Percentiles rank a stretch among this genome's conserved stretches.
Conservation (phyloP, 192 early-diverging fungal species). For the Podila epigama region DNA sequence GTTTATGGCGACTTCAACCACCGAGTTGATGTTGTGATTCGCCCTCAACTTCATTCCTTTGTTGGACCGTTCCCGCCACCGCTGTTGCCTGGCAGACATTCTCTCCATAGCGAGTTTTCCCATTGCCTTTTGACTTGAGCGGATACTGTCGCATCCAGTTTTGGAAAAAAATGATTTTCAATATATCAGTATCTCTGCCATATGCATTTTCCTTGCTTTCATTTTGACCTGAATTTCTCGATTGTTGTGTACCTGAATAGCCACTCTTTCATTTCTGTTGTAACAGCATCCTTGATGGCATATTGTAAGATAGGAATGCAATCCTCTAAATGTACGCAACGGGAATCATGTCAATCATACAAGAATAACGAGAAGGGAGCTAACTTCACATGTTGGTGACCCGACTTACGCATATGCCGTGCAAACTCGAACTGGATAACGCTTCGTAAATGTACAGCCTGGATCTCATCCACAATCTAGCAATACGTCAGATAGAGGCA, state of each 20-base stretch:
- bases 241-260: constrained; percentile 88
- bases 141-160: constrained; percentile 59
- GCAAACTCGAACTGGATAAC: constrained; percentile 87
- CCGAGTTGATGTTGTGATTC: constrained; percentile 73
- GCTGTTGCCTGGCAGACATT: constrained; percentile 74
- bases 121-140: constrained; percentile 80
- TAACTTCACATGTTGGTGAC: too few species aligned
- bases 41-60: constrained; percentile 54
- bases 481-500: too few species aligned
- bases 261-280: constrained; percentile 92
- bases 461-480: constrained; percentile 86
- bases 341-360: not conserved
- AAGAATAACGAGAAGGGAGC: constrained; percentile 6
- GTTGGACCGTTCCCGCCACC: constrained; percentile 57
- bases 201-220: too few species aligned
- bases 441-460: constrained; percentile 75
- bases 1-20: constrained; percentile 83
- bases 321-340: constrained; percentile 61
- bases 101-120: constrained; percentile 86
- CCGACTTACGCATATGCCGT: constrained; percentile 73
- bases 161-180: not conserved
- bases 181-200: too few species aligned
- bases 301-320: constrained; percentile 92
- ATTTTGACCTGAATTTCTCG: too few species aligned
- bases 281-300: constrained; percentile 84